phyloP scores from a whole-genome alignment of 2,329 filamentous ascomycete species.

The Talaromyces verruculosus region DNA sequence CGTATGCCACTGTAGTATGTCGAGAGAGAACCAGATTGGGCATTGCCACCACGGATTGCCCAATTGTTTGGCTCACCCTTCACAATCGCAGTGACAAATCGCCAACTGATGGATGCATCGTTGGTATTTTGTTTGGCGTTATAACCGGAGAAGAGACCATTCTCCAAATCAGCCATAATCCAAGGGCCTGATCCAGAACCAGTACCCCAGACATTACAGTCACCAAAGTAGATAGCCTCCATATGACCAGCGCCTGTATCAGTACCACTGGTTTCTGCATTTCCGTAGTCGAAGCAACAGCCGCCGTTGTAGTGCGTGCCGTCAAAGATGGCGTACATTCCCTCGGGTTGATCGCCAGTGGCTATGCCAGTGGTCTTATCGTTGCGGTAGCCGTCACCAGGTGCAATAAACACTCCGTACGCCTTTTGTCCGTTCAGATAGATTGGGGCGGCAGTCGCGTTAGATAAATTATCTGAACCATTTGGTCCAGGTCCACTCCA shows the following conservation, averaged over 20 bases:
- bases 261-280: constrained; percentile 12
- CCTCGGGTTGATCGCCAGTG: constrained; percentile 7
- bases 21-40: constrained; percentile 7
- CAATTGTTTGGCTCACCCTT: constrained; percentile 14
- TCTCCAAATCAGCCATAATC: constrained; percentile 18
- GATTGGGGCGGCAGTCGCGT: constrained; percentile 5
- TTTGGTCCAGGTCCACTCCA: neutral
- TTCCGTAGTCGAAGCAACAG: constrained; percentile 19
- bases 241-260: constrained; percentile 17
- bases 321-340: constrained; percentile 17
- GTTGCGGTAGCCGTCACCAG: constrained; percentile 15
- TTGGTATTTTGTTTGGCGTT: neutral
- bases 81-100: constrained; percentile 12
- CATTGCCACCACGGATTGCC: constrained; percentile 14
- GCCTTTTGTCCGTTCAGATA: constrained; percentile 13
- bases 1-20: constrained; percentile 13
- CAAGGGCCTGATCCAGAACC: constrained; percentile 14
- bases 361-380: constrained; percentile 3
- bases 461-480: constrained; percentile 9
- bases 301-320: constrained; percentile 16
- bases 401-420: constrained; percentile 16
- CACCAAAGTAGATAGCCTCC: constrained; percentile 17
- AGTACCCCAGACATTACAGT: neutral
- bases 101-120: constrained; percentile 9
- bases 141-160: constrained; percentile 10